phyloP scores from a whole-genome alignment of 148 eudicot genomes.

The Arbutus unedo region DNA sequence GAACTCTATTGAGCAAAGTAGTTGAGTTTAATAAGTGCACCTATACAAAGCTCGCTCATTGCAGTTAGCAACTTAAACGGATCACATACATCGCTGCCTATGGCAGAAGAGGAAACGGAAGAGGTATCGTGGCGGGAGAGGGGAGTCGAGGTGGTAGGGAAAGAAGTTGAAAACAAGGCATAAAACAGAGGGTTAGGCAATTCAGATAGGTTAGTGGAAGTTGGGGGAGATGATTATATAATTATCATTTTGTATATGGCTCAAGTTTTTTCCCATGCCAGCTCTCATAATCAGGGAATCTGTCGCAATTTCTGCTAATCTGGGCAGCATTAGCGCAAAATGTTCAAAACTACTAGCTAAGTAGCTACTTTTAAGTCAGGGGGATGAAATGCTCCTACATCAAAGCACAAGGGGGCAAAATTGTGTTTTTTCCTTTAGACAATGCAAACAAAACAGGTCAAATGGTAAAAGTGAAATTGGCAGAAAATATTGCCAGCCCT shows the following conservation, averaged over 20 bases:
- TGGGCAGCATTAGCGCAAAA: neutral
- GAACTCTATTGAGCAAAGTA: neutral
- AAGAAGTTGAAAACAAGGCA: neutral
- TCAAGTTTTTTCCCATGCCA: neutral
- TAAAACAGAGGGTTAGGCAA: neutral
- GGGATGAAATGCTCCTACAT: neutral
- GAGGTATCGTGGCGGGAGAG: neutral
- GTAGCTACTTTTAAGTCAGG: neutral
- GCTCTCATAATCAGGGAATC: neutral
- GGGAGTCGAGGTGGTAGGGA: neutral
- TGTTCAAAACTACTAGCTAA: neutral
- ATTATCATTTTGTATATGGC: neutral
- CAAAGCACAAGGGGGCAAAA: slow-evolving; percentile 1
- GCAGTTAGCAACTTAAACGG: neutral
- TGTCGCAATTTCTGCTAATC: neutral
- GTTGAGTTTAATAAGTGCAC: neutral
- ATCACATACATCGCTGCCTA: neutral
- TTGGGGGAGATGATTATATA: neutral
- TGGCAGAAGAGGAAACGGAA: neutral
- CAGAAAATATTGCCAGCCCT: neutral
- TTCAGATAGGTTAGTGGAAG: neutral
- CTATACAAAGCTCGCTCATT: neutral
- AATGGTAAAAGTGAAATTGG: neutral
- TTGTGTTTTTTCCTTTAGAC: neutral
- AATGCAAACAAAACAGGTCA: neutral